A percentile compares a stretch with the other conserved stretches of the same genome.
Conservation (phyloP, 306 rosid genomes). For the Pyrus betulifolia region DNA sequence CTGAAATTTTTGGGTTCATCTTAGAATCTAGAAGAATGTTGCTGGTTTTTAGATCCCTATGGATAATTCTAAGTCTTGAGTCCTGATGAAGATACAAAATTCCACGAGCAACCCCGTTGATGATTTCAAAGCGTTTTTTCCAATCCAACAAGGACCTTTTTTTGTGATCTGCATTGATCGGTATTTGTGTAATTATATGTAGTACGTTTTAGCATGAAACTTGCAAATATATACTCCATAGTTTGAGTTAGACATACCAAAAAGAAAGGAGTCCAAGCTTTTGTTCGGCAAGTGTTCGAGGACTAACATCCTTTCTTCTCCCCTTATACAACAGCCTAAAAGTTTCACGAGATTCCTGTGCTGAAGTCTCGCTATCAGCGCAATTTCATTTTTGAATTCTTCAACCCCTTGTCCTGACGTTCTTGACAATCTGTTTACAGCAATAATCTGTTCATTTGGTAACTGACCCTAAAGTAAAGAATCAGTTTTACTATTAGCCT, state of each 20-base stretch:
- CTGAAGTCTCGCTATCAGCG: conserved; percentile 51
- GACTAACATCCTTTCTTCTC: conserved; percentile 44
- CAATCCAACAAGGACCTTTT: not conserved
- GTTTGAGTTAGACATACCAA: conserved; percentile 26
- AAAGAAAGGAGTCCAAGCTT: conserved; percentile 47
- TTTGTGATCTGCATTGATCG: not conserved
- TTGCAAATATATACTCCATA: not conserved
- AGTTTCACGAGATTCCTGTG: conserved; percentile 56
- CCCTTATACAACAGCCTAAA: conserved; percentile 40
- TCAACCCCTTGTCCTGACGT: conserved; percentile 45
- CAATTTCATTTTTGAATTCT: conserved; percentile 51
- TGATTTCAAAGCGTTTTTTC: not conserved
- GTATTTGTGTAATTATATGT: not conserved
- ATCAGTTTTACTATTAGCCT: not conserved
- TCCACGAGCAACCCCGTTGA: not conserved
- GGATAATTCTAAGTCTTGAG: not conserved
- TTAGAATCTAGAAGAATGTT: not conserved
- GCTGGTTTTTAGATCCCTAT: not conserved
- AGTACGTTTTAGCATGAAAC: not conserved
- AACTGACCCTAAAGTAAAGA: conserved; percentile 7
- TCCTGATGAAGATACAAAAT: not conserved
- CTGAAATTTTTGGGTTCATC: not conserved
- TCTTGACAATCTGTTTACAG: conserved; percentile 45
- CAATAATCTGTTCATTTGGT: not conserved
- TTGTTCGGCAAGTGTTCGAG: conserved; percentile 51